Base-by-base conservation (phyloP, 2,329 filamentous ascomycete species). In the Neofusicoccum kwambonambiense region DNA sequence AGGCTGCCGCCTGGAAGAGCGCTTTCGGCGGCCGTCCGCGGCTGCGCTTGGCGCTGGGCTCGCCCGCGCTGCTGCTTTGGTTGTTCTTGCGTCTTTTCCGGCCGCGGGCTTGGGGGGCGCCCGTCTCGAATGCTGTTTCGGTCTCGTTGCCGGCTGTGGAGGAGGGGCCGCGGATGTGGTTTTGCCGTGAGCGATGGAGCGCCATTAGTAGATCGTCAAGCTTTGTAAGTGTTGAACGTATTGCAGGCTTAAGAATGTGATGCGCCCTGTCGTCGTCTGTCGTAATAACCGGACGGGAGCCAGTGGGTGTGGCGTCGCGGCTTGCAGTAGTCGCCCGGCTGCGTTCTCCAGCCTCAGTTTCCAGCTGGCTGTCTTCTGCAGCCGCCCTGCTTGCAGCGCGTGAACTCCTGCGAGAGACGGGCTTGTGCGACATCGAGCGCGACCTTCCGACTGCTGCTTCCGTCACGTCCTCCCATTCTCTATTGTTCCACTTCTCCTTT, bases 181-280 rank as follows among this genome's bases (percentile, higher is more conserved):
- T 83, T 49, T 85, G 78, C 42, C 89, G 85, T 0, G 86, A 83
- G 65, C 88, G 86, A 72, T 93, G 91, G 13, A 98, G 81, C 3
- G 88, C 86, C 35, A 83, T 80, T 5, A 97, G 83, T 0, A 94
- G 82, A 4, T 81, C 76, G 70, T 97, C 92, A 1, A 97, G 74
- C 41, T 87, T 86, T 1, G 82, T 78, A 8, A 97, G 81, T 15
- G 93, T 84, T 68, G 91, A 89, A n/a, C 88, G 83, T 11, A 90
- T 83, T 0, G 86, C 83, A 0, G 92, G 91, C 0, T 84, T 83
- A 15, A 97, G 79, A 4, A 96, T 80, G 1, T 77, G 74, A 65
- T 84, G 80, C 0, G 91, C 90, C 54, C 82, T 74, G 1, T 90
- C 87, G 69, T 96, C 92, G 70, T 96, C 89, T 1, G 87, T 84